These are phyloP conservation scores for Candida ponderosae DNA, from an alignment of 805 yeast genomes.

Conservation along the genomic window DNA sequence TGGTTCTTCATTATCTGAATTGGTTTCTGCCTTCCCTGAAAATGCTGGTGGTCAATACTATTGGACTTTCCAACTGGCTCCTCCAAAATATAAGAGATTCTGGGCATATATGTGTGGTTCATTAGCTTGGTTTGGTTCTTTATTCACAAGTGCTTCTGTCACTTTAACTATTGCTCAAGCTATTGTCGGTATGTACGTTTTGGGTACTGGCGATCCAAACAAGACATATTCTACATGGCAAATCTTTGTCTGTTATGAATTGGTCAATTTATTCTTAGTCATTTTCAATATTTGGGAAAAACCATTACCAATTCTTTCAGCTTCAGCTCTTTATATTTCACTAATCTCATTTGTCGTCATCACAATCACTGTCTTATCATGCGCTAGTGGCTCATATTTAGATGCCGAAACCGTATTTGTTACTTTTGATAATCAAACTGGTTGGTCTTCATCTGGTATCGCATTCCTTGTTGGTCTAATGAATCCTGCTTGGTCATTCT, in stretches of 20 bases:
- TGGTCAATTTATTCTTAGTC: slow-evolving; percentile 33
- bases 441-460: slow-evolving; percentile 51
- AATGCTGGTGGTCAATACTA: slow-evolving; percentile 54
- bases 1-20: slow-evolving; percentile 43
- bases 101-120: slow-evolving; percentile 52
- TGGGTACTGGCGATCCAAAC: slow-evolving; percentile 25
- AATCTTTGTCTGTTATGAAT: slow-evolving; percentile 41
- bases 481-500: slow-evolving; percentile 64
- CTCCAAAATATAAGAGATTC: slow-evolving; percentile 28
- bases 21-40: slow-evolving; percentile 42
- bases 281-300: slow-evolving; percentile 42
- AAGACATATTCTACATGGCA: slow-evolving; percentile 42
- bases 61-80: slow-evolving; percentile 51
- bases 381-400: slow-evolving; percentile 45
- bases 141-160: slow-evolving; percentile 56
- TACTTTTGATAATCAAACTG: slow-evolving; percentile 46
- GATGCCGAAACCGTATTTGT: slow-evolving; percentile 45
- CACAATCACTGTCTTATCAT: slow-evolving; percentile 43
- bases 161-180: slow-evolving; percentile 45
- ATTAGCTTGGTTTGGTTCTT: slow-evolving; percentile 52
- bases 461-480: slow-evolving; percentile 63
- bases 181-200: slow-evolving; percentile 40
- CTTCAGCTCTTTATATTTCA: slow-evolving; percentile 43
- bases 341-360: slow-evolving; percentile 46
- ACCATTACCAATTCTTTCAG: slow-evolving; percentile 43